Base-by-base conservation (phyloP, 2,329 filamentous ascomycete species). In the Trichoderma atrobrunneum region DNA sequence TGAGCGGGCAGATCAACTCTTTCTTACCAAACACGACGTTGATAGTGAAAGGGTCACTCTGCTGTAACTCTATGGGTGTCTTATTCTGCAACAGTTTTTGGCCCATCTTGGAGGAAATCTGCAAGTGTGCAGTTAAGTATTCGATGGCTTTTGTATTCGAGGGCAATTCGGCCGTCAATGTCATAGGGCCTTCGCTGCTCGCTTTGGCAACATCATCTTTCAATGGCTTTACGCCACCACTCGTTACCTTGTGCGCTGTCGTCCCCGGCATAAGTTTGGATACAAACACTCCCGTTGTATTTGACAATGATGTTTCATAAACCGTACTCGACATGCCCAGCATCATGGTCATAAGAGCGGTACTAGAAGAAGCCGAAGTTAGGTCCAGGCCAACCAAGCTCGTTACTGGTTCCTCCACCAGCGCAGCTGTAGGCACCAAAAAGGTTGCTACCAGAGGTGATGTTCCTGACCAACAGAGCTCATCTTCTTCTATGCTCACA, bases 371-470 rank as follows among this genome's bases (percentile, higher is more conserved):
- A 2, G 78, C 79, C 6, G 73, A 74, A 7, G 78, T 74, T 2
- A 84, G 72, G 26, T 73, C 76, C 8, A 86, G 72, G 6, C 80
- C 79, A 18, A 85, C 76, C 10, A 76, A 69, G 1, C 78, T 75
- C 5, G 76, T 77, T 36, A 76, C 75, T 6, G 79, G 79, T 48
- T 83, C 79, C 6, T 78, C 70, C 56, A 82, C 80, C 0, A 85
- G 75, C 1, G 77, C 72, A 4, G 76, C 74, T 1, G 82, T 77
- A 3, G 84, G 80, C 5, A 82, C 81, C 28, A 82, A 81, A 75
- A 85, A 85, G 0, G 83, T 83, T 3, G 78, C 82, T 57, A 85
- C 71, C 21, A 87, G 75, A 1, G 82, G 75, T 6, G 83, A 81
- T 0, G 76, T 73, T 10, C 84, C 83, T 0, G 75, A 72, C 83